Evolutionary conservation across 768 basidiomycete genomes (phyloP), one percentile per base, ranked within the genome.

Genomic region (Hericium coralloides): DNA sequence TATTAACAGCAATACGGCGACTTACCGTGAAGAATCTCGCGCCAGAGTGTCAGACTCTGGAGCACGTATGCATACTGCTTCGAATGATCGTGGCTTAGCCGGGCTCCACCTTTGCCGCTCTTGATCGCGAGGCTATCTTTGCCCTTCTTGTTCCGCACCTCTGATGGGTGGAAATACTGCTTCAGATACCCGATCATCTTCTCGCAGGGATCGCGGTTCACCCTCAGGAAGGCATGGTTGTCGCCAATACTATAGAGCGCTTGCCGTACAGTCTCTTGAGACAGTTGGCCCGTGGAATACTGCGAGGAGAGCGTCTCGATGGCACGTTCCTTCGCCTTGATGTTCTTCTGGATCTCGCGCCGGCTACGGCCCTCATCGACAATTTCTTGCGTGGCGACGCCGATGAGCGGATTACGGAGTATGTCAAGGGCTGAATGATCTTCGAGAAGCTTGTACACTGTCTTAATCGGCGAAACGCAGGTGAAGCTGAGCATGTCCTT

Each of bases 201-300:
- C 58, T 93, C 90, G 71, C 91, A 93, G 50, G 91, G 91, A 66
- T 93, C 91, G 39, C 91, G 87, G 62, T 93, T 92, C 55, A 81
- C 81, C 26, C 91, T 82, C 60, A 92, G 71, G 77, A 93, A 93
- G 12, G 91, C 88, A 66, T 92, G 89, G 64, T 93, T 93, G 69
- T 93, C 91, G 2, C 91, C 91, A 52, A 93, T 92, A 63, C 86
- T 89, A 68, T 92, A 93, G 52, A 93, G 69, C 65, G 89, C 92
- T 65, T 91, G 87, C 31, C 85, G 79, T 10, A 90, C 72, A 49
- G 76, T 71, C 65, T 92, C 90, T 60, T 83, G 83, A 12, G 75
- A 72, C 18, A 90, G 75, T 6, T 77, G 79, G 22, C 53, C 72
- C 18, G 78, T 76, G 26, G 79, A 74, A 64, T 90, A 91, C 38